These are phyloP conservation scores for Oidiodendron maius DNA, from an alignment of 495 filamentous ascomycete genomes.

Conservation along the genomic window DNA sequence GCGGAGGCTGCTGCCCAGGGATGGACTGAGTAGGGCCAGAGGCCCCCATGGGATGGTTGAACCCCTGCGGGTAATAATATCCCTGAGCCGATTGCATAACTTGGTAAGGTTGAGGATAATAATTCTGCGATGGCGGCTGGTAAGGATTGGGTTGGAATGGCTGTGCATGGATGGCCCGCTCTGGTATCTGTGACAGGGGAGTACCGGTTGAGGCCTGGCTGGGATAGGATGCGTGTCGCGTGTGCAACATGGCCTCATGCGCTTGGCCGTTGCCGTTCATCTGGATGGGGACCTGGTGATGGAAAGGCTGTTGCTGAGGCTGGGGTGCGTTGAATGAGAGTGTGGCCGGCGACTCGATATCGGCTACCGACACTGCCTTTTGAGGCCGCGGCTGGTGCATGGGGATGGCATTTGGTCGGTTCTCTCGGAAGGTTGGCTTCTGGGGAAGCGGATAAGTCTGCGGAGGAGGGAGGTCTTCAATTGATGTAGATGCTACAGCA, in stretches of 20 bases:
- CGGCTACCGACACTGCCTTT: conserved; percentile 88
- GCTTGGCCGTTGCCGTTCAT: conserved; percentile 50
- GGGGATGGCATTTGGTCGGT: conserved; percentile 64
- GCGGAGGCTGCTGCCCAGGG: conserved; percentile 45
- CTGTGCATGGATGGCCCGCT: conserved; percentile 86
- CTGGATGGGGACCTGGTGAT: conserved; percentile 79
- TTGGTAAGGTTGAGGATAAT: conserved; percentile 50
- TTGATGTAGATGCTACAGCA: conserved; percentile 13
- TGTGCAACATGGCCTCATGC: conserved; percentile 51
- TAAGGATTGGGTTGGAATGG: conserved; percentile 80
- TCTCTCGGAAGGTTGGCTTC: conserved; percentile 74
- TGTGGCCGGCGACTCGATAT: conserved; percentile 81
- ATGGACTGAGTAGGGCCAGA: conserved; percentile 49
- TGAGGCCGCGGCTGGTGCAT: conserved; percentile 97
- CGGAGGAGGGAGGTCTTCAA: conserved; percentile 41
- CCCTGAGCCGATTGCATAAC: conserved; percentile 42
- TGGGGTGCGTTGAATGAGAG: conserved; percentile 57
- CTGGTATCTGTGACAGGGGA: conserved; percentile 89
- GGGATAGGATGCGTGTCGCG: conserved; percentile 66
- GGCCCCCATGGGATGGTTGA: conserved; percentile 47
- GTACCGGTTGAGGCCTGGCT: conserved; percentile 75
- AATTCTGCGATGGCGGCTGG: conserved; percentile 41
- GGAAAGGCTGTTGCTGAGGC: conserved; percentile 80
- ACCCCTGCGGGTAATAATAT: conserved; percentile 49
- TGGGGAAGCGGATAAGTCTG: conserved; percentile 58